Evolutionary conservation across 257 asterid species (phyloP), one percentile per base, ranked within the genome.

Genomic region (Capsicum rhomboideum): DNA sequence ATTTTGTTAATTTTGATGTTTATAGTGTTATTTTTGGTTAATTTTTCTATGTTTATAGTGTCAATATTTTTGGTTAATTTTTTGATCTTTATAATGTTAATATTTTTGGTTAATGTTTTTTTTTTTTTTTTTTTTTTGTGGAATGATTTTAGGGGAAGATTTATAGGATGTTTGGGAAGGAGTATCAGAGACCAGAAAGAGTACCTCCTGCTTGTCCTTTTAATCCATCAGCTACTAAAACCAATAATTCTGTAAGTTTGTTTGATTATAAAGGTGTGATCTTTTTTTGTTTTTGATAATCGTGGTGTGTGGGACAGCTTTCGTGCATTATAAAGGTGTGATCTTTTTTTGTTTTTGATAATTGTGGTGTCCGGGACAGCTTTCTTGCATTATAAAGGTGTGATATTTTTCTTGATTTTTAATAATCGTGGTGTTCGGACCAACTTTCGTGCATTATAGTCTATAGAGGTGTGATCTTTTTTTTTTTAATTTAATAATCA

Each of bases 151-250:
- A 96, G 99, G 94, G 94, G 20, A 93, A 87, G 91, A 67, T 97
- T 52, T 97, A 93, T 82, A 90, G 96, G 59, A 86, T 97, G 88
- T 82, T 88, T 4, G 98, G 98, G 34, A 91, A 97, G 97, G 99
- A 97, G 79, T 97, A 95, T 84, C 92, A 91, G 84, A 93, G 88
- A 90, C 98, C 99, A 78, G 95, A 64, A 86, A 93, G 98, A 83
- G 92, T 90, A 11, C 94, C 98, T 52, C 91, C 98, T 68, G 97
- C 98, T 88, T 96, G 98, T 87, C 98, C 99, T 61, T 87, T 86
- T 53, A 93, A 91, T 67, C 93, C 99, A 40, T 82, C 98, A 21
- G 90, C 94, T 14, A 20, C 88, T 83, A 89, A 90, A 53, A 58
- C 87, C 46, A 86, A 78, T 80, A 84, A 85, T 85, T 89, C 97